Base-by-base conservation (phyloP, 2,329 filamentous ascomycete genomes). In the Fusarium redolens region DNA sequence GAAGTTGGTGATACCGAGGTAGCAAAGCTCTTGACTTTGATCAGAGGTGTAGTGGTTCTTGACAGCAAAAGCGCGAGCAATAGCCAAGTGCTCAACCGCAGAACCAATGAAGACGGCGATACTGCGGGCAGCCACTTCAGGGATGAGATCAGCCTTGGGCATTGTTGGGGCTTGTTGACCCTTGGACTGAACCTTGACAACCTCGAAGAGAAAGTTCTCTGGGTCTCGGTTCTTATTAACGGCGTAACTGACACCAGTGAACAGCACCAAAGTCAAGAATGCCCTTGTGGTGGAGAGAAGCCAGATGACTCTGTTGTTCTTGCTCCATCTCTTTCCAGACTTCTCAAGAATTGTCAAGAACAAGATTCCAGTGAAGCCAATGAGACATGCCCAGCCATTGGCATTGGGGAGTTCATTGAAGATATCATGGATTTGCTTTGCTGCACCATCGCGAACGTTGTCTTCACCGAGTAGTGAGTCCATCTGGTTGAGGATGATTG, bases 401-500 rank as follows among this genome's bases (percentile, higher is more conserved):
- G 88, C 89, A 20, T 88, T 79, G 1, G 87, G 87, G 1, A 92
- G 84, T 15, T 89, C 82, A 22, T 82, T 82, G 65, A 92, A 87
- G 38, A 91, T 84, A 73, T 90, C 86, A 63, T 87, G 87, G 52
- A 92, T 89, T 66, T 90, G 88, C 15, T 82, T 83, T 9, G 89
- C 88, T 4, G 88, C 86, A 4, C 86, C 86, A 31, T 84, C 83
- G 5, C 86, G 84, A 2, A 88, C 84, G 5, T 77, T 77, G 31
- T 84, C 82, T 14, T 89, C 84, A 14, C 90, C 90, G 4, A 92
- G 85, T 0, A 92, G 85, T 3, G 87, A 88, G 7, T 85, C 88
- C 62, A 92, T 85, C 77, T 92, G 90, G n/a, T 89, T 89, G 55
- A 91, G 86, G 28, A 89, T 87, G 75, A 92, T 92, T 35, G 89